phyloP scores from a whole-genome alignment of 768 basidiomycete genomes.

The Leccinum pellstonianum region DNA sequence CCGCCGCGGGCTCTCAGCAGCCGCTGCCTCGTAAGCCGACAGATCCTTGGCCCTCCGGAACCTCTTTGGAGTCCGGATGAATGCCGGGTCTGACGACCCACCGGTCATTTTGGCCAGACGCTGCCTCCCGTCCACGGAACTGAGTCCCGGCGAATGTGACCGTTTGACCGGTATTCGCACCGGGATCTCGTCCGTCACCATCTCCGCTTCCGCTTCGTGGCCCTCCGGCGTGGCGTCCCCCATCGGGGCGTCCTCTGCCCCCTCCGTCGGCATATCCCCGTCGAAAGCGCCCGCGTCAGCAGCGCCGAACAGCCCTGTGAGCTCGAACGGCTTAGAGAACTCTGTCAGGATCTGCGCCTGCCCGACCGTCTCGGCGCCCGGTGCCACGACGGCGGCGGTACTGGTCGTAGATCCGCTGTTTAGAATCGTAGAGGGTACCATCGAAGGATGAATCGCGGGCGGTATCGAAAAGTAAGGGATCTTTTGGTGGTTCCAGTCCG shows the following conservation, averaged over 20 bases:
- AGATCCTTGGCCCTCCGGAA: conserved; percentile 55
- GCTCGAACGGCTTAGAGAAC: conserved; percentile 76
- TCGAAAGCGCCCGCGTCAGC: conserved; percentile 79
- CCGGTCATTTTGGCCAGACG: neutral
- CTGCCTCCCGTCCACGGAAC: neutral
- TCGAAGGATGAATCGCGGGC: conserved; percentile 75
- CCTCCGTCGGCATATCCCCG: conserved; percentile 14
- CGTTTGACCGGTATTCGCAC: conserved; percentile 32
- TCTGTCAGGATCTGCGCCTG: conserved; percentile 73
- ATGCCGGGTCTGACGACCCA: neutral
- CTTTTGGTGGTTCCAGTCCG: conserved; percentile 96
- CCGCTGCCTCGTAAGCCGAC: conserved; percentile 50
- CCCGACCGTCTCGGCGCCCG: conserved; percentile 77
- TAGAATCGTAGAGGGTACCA: conserved; percentile 50
- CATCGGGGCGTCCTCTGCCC: conserved; percentile 29
- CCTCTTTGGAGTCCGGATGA: conserved; percentile 48
- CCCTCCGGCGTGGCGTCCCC: conserved; percentile 40
- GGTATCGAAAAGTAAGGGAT: conserved; percentile 87
- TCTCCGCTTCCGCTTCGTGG: conserved; percentile 33
- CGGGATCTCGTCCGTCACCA: conserved; percentile 41
- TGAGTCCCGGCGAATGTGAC: conserved; percentile 16
- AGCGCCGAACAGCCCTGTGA: conserved; percentile 76
- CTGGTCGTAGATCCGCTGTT: conserved; percentile 26
- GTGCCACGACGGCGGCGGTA: conserved; percentile 39
- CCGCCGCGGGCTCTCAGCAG: conserved; percentile 49